Evolutionary conservation across 768 basidiomycete species (phyloP), one percentile per base, ranked within the genome.

Genomic region (Trametes elegans): DNA sequence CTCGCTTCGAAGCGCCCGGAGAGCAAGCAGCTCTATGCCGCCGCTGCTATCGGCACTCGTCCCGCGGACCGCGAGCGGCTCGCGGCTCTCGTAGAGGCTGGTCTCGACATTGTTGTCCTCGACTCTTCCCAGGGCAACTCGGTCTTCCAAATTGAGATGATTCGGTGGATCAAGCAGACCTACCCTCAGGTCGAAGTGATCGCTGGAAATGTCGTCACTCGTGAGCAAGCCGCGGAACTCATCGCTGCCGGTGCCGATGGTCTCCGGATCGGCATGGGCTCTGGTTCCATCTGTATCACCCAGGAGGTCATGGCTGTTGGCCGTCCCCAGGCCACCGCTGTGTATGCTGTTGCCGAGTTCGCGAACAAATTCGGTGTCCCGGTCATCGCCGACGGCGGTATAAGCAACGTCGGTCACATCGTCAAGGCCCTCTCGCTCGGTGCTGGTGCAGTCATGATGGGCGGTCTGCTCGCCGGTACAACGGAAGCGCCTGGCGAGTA

Each of bases 291-390:
- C 67, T 99, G 97, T 70, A 99, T 99, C 74, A 99, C 97, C 6
- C 97, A 99, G 73, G 97, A 98, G 68, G 89, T 99, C 64, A 98
- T 98, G 91, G 97, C 97, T 9, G 96, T 98, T 47, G 97, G 97
- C 13, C 84, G 97, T 14, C 97, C 96, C 1, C 97, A 99, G 71
- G 97, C 95, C 2, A 94, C 94, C 0, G 96, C 96, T n/a, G 93
- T 98, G n/a, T 90, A 89, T 67, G 85, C 90, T 38, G 96, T 98
- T 11, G 83, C 95, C 24, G 94, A 99, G 74, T 98, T 99, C 66
- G 84, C 95, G 10, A 80, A 69, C 73, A 85, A 88, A 66, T 98
- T 99, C 69, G 97, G 96, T 26, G 87, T 99, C 0, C 97, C 97
- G 2, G 92, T 97, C 63, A 88, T 97, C 55, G 96, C 97, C 5